Conservation (phyloP, 352 stramenopile species). For the Pythium monospermum region DNA sequence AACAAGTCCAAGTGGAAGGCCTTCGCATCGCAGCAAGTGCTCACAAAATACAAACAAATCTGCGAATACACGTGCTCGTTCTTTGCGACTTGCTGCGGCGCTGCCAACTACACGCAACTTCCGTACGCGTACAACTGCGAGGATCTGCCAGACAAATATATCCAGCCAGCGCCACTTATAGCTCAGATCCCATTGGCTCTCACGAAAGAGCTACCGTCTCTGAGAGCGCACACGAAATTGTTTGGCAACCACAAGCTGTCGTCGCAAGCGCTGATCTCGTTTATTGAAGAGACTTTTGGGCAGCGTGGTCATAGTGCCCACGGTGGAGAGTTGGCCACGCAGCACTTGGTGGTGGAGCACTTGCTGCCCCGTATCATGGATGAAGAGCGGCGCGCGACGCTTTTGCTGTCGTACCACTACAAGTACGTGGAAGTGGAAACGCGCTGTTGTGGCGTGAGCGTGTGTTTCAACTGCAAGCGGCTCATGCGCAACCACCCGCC, state of each 20-base stretch:
- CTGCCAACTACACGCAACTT: constrained; percentile 19
- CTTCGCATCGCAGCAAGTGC: background rate
- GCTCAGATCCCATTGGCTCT: constrained; percentile 2
- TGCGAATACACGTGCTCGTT: constrained; percentile 20
- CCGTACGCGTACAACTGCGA: background rate
- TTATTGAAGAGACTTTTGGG: constrained; percentile 15
- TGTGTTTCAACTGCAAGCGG: constrained; percentile 27
- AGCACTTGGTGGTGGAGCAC: constrained; percentile 17
- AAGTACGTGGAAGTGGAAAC: constrained; percentile 19
- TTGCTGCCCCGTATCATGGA: constrained; percentile 11
- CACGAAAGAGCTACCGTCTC: background rate
- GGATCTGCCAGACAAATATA: background rate
- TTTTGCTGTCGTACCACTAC: constrained; percentile 20
- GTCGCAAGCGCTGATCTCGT: constrained; percentile 7
- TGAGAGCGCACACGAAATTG: background rate
- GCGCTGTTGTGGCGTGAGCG: constrained; percentile 10
- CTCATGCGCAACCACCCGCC: constrained; percentile 2
- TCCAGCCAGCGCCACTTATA: constrained; percentile 1
- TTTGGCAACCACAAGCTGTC: constrained; percentile 15
- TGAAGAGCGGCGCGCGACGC: constrained; percentile 20
- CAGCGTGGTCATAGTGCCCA: too few species aligned
- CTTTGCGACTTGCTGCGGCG: constrained; percentile 21
- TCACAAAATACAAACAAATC: constrained; percentile 5
- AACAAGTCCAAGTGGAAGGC: constrained; percentile 18
- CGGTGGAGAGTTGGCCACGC: background rate